A percentile compares a stretch with the other conserved stretches of the same genome.
phyloP scores from a whole-genome alignment of 2,329 filamentous ascomycete species.

The Cladosporium halotolerans region DNA sequence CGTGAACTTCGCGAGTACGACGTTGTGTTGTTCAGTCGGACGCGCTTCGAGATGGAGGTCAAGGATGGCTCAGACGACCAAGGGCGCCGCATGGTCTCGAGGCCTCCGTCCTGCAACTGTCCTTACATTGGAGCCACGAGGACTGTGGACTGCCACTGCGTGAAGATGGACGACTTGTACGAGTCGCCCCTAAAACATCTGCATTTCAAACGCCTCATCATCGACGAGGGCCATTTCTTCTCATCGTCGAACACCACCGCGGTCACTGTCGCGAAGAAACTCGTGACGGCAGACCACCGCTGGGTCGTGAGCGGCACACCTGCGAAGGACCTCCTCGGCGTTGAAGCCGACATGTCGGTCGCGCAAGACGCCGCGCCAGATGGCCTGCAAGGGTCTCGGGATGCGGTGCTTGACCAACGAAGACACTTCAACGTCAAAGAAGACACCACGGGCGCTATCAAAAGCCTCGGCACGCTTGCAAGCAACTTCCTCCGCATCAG shows the following conservation, averaged over 20 bases:
- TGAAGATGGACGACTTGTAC: slow-evolving; percentile 38
- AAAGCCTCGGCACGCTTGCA: slow-evolving; percentile 58
- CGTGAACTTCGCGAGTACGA: slow-evolving; percentile 61
- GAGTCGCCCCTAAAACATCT: slow-evolving; percentile 61
- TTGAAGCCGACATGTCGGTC: slow-evolving; percentile 24
- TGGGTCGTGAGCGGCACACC: slow-evolving; percentile 93
- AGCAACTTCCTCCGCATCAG: slow-evolving; percentile 66
- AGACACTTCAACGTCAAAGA: slow-evolving; percentile 34
- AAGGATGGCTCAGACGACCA: slow-evolving; percentile 43
- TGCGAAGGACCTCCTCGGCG: slow-evolving; percentile 72
- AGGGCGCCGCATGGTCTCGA: slow-evolving; percentile 32
- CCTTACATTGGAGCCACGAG: slow-evolving; percentile 41
- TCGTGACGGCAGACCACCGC: slow-evolving; percentile 58
- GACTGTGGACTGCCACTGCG: slow-evolving; percentile 40
- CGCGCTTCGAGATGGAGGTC: slow-evolving; percentile 64
- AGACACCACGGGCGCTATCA: slow-evolving; percentile 43
- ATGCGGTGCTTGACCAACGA: slow-evolving; percentile 33
- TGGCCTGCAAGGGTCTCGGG: slow-evolving; percentile 6
- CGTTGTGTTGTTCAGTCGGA: slow-evolving; percentile 69
- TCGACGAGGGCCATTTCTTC: slow-evolving; percentile 86
- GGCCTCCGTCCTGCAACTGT: slow-evolving; percentile 28
- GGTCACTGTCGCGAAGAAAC: slow-evolving; percentile 47
- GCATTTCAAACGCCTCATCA: slow-evolving; percentile 82
- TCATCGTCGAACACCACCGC: slow-evolving; percentile 61
- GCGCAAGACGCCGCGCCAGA: background rate